phyloP scores from a whole-genome alignment of 2,329 filamentous ascomycete genomes.

The Volutella citrinella region DNA sequence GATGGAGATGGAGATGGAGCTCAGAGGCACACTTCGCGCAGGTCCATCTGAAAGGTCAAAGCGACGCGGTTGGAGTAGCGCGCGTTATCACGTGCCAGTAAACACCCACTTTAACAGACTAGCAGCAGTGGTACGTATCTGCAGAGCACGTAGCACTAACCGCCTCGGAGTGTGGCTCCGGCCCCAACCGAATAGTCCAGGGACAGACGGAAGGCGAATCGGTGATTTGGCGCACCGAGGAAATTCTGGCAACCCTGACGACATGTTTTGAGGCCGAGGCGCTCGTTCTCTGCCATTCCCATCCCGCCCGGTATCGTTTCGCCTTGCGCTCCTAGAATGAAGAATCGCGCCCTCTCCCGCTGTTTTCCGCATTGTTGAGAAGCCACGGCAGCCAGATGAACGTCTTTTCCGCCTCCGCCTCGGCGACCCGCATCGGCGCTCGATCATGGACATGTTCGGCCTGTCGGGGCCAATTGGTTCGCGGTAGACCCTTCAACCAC shows the following conservation, averaged over 20 bases:
- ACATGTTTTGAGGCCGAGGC: conserved; percentile 19
- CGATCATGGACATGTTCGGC: conserved; percentile 45
- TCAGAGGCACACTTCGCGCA: conserved; percentile 4
- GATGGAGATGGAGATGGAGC: conserved; percentile 5
- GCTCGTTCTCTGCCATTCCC: too few relatives aligned
- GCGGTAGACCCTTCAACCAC: conserved; percentile 25
- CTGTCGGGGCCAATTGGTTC: conserved; percentile 40
- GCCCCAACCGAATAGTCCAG: conserved; percentile 22
- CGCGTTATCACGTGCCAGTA: conserved; percentile 36
- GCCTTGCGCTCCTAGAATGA: conserved; percentile 20
- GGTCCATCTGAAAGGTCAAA: conserved; percentile 12
- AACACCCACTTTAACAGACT: too few relatives aligned
- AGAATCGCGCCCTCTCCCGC: conserved; percentile 8
- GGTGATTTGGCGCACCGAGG: conserved; percentile 25
- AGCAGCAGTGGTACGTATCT: conserved; percentile 7
- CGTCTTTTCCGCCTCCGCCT: conserved; percentile 35
- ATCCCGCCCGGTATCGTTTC: too few relatives aligned
- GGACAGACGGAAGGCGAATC: conserved; percentile 23
- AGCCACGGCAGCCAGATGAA: conserved; percentile 36
- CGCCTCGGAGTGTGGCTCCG: too few relatives aligned
- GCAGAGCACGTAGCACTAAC: too few relatives aligned
- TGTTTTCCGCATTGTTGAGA: conserved; percentile 12
- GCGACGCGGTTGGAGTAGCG: conserved; percentile 23
- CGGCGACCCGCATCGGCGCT: conserved; percentile 36
- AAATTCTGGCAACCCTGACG: conserved; percentile 26